Evolutionary conservation across 371 early-diverging fungal species (phyloP).

Genomic region (Apophysomyces variabilis): DNA sequence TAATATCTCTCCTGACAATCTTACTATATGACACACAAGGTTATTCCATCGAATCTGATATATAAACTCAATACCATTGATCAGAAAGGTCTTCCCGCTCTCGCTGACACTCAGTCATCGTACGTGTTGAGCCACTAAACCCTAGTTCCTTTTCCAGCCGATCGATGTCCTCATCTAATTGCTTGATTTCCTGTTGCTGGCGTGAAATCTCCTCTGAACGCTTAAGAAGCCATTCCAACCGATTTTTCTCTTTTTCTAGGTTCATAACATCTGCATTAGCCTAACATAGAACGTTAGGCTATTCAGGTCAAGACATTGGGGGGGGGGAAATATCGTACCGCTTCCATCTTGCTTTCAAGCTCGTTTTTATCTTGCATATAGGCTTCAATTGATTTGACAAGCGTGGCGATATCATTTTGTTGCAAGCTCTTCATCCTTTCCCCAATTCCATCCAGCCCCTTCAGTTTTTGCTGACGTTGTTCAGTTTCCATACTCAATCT

Average conservation of each 20-base stretch:
- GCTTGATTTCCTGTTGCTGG: slow-evolving; percentile 40
- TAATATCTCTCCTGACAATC: slow-evolving; percentile 52
- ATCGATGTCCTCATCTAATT: slow-evolving; percentile 45
- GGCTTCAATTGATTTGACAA: slow-evolving; percentile 46
- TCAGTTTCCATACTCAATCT: slow-evolving; percentile 39
- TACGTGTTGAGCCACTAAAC: slow-evolving; percentile 65
- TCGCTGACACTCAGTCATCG: slow-evolving; percentile 68
- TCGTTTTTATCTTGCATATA: slow-evolving; percentile 40
- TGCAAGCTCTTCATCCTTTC: slow-evolving; percentile 36
- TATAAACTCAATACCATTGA: slow-evolving; percentile 39
- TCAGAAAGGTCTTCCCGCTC: slow-evolving; percentile 59
- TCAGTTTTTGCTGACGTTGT: slow-evolving; percentile 38
- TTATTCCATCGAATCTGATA: not conserved
- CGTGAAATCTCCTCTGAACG: slow-evolving; percentile 46
- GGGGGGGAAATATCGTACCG: slow-evolving; percentile 4
- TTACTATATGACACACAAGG: slow-evolving; percentile 23
- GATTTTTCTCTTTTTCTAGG: slow-evolving; percentile 24
- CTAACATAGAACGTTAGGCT: slow-evolving; percentile 5
- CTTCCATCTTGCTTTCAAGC: slow-evolving; percentile 13
- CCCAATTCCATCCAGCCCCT: slow-evolving; percentile 45
- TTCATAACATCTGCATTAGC: slow-evolving; percentile 24
- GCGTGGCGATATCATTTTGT: slow-evolving; percentile 26
- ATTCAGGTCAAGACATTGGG: not conserved
- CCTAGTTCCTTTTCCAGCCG: slow-evolving; percentile 62
- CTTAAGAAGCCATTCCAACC: slow-evolving; percentile 25